Percentiles rank a stretch among this genome's conserved stretches.
Conservation (phyloP, 2,329 filamentous ascomycete species). For the Chaetomium olivaceum region DNA sequence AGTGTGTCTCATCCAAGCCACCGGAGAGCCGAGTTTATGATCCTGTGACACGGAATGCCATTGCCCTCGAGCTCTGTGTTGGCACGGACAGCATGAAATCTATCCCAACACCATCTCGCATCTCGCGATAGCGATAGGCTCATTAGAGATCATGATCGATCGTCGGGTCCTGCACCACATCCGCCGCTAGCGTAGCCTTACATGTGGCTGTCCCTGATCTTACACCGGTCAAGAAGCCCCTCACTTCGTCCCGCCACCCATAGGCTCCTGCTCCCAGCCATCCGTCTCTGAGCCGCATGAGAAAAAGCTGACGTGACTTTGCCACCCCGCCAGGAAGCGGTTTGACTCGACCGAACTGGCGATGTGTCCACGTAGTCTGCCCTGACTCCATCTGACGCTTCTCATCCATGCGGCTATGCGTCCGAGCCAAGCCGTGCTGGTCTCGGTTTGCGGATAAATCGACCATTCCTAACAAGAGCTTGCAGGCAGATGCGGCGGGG, state of each 20-base stretch:
- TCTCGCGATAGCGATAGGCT: not conserved
- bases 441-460: not conserved
- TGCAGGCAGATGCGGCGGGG: slow-evolving; percentile 16
- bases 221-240: slow-evolving; percentile 2
- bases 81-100: not conserved
- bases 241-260: slow-evolving; percentile 4
- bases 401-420: not conserved
- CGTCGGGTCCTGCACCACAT: slow-evolving; percentile 7
- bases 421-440: slow-evolving; percentile 10
- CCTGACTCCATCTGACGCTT: slow-evolving; percentile 6
- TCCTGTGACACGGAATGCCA: not conserved
- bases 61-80: not conserved
- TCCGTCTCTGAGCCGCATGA: slow-evolving; percentile 10
- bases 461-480: not conserved
- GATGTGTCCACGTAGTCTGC: slow-evolving; percentile 18
- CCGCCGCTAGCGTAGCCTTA: not conserved
- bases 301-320: slow-evolving; percentile 17
- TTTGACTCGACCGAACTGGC: slow-evolving; percentile 6
- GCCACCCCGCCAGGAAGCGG: slow-evolving; percentile 10
- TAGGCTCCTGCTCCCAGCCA: not conserved
- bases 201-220: not conserved
- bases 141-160: slow-evolving; percentile 12
- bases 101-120: slow-evolving; percentile 9
- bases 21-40: not conserved
- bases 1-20: slow-evolving; percentile 1